phyloP scores from a whole-genome alignment of 2,329 filamentous ascomycete genomes.

The Xylaria sp. region DNA sequence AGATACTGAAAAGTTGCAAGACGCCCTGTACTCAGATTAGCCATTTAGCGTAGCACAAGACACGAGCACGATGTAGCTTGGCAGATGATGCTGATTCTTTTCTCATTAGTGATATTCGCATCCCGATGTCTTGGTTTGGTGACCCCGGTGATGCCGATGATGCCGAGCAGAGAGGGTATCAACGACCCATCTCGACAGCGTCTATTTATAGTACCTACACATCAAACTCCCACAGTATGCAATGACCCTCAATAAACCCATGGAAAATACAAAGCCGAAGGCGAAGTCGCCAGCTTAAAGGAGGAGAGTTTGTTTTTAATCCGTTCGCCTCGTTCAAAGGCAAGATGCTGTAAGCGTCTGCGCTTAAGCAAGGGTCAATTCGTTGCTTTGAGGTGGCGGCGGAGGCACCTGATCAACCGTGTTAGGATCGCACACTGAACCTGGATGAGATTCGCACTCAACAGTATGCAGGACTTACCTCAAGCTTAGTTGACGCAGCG shows the following conservation, averaged over 20 bases:
- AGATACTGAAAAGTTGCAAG: neutral
- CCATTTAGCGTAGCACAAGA: conserved; percentile 2
- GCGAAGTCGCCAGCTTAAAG: conserved; percentile 15
- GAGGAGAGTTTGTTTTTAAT: conserved; percentile 28
- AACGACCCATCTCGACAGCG: conserved; percentile 15
- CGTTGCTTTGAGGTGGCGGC: conserved; percentile 31
- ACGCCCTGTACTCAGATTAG: conserved; percentile 6
- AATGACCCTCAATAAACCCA: conserved; percentile 21
- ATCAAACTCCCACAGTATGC: conserved; percentile 23
- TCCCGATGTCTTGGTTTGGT: conserved; percentile 18
- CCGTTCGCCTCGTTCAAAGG: conserved; percentile 9
- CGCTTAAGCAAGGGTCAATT: conserved; percentile 32
- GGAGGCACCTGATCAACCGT: conserved; percentile 25
- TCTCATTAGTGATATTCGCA: conserved; percentile 26
- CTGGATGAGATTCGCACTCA: neutral
- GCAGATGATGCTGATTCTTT: conserved; percentile 14
- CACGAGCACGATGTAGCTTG: neutral
- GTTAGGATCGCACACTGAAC: conserved; percentile 14
- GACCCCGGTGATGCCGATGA: conserved; percentile 1
- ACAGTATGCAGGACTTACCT: conserved; percentile 46
- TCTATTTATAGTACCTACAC: conserved; percentile 29
- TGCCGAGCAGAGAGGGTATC: conserved; percentile 17
- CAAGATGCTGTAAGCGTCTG: conserved; percentile 11
- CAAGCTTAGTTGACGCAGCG: conserved; percentile 79
- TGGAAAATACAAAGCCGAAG: conserved; percentile 28